Evolutionary conservation across 2,329 filamentous ascomycete species (phyloP).

Genomic region (Zopfia rhizophila): DNA sequence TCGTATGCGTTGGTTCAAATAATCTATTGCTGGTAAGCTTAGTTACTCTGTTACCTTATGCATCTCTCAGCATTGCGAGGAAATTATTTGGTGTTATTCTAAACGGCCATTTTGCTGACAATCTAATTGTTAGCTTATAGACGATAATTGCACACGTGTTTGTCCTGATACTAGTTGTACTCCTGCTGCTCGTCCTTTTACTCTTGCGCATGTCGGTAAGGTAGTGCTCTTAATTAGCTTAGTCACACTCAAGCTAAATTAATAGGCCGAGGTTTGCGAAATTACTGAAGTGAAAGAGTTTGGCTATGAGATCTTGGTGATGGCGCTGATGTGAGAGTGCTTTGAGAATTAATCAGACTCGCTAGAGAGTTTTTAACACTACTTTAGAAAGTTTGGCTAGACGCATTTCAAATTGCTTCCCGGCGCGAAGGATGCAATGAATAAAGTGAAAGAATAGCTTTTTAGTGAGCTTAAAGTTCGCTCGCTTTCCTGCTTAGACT

Average conservation of each 20-base stretch:
- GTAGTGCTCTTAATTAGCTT: slow-evolving; percentile 7
- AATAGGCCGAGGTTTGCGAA: slow-evolving; percentile 10
- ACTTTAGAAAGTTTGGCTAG: slow-evolving; percentile 9
- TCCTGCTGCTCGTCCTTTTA: too few species aligned
- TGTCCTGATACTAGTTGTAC: slow-evolving; percentile 10
- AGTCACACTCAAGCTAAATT: slow-evolving; percentile 10
- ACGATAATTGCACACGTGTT: slow-evolving; percentile 7
- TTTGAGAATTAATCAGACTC: slow-evolving; percentile 6
- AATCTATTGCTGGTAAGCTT: slow-evolving; percentile 5
- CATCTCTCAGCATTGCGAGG: not conserved
- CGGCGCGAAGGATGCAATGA: slow-evolving; percentile 9
- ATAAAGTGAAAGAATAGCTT: slow-evolving; percentile 11
- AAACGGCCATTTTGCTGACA: slow-evolving; percentile 9
- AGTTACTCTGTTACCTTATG: slow-evolving; percentile 5
- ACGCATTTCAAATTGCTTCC: slow-evolving; percentile 12
- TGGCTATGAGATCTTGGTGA: slow-evolving; percentile 7
- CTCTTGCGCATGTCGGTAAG: too few species aligned
- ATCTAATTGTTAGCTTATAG: slow-evolving; percentile 11
- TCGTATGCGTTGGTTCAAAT: slow-evolving; percentile 2
- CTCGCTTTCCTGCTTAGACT: slow-evolving; percentile 2
- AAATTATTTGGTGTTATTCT: slow-evolving; percentile 3
- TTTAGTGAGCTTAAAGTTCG: slow-evolving; percentile 7
- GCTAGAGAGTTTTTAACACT: slow-evolving; percentile 5
- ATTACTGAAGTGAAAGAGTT: slow-evolving; percentile 11
- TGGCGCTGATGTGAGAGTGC: slow-evolving; percentile 5